Evolutionary conservation across 1,284 basidiomycete genomes (phyloP).

Genomic region (Bondarzewia mesenterica): DNA sequence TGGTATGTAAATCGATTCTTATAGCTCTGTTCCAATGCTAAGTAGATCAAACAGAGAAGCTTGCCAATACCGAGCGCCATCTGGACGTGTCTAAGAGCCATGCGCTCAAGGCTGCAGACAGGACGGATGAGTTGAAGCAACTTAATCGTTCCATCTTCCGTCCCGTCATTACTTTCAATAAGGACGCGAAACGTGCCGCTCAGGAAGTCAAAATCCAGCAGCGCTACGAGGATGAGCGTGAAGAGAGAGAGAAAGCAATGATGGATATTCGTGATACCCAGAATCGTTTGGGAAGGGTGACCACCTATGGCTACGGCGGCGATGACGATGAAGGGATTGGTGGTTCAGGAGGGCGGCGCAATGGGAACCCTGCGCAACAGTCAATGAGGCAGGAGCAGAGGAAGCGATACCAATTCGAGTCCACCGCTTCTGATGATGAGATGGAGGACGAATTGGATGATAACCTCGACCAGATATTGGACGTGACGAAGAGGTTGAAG

Average conservation of each 20-base stretch:
- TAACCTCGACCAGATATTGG: slow-evolving; percentile 86
- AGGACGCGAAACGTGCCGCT: slow-evolving; percentile 84
- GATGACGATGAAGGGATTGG: slow-evolving; percentile 35
- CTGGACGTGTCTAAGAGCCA: slow-evolving; percentile 92
- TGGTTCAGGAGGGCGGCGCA: slow-evolving; percentile 33
- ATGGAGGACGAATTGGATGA: slow-evolving; percentile 81
- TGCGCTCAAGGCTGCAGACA: slow-evolving; percentile 85
- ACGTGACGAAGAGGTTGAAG: slow-evolving; percentile 79
- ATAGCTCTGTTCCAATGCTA: too few species aligned
- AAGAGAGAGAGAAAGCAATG: slow-evolving; percentile 81
- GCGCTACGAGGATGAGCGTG: slow-evolving; percentile 86
- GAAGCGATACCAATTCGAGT: slow-evolving; percentile 89
- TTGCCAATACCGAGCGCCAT: slow-evolving; percentile 95
- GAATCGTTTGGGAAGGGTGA: slow-evolving; percentile 74
- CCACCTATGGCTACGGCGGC: slow-evolving; percentile 57
- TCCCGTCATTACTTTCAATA: slow-evolving; percentile 86
- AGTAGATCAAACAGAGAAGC: slow-evolving; percentile 71
- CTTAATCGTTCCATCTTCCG: slow-evolving; percentile 95
- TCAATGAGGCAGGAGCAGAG: slow-evolving; percentile 59
- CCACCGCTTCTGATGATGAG: slow-evolving; percentile 94
- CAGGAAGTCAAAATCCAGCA: slow-evolving; percentile 84
- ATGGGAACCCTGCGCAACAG: slow-evolving; percentile 40
- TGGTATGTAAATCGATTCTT: too few species aligned
- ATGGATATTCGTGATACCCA: slow-evolving; percentile 83
- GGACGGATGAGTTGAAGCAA: slow-evolving; percentile 88